Evolutionary conservation across 768 basidiomycete genomes (phyloP).

Genomic region (Pleurotus djamor): DNA sequence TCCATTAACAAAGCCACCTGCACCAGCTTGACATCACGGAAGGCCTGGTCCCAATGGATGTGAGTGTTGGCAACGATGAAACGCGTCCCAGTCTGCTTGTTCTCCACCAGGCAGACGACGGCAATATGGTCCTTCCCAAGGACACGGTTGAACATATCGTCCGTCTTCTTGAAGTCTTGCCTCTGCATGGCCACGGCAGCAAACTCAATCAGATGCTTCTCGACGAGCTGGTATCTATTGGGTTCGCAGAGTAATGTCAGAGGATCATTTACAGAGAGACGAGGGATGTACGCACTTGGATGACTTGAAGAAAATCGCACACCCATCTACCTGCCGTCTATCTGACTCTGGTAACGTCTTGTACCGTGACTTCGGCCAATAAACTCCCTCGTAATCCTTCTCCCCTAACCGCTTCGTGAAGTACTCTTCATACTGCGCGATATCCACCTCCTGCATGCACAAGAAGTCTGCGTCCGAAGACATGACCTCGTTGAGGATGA

Average conservation of each 20-base stretch:
- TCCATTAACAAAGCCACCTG: constrained; percentile 92
- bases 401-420: constrained; percentile 71
- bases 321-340: constrained; percentile 88
- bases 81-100: constrained; percentile 81
- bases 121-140: constrained; percentile 94
- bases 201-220: constrained; percentile 93
- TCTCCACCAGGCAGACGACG: constrained; percentile 83
- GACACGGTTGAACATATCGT: constrained; percentile 99
- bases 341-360: constrained; percentile 91
- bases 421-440: constrained; percentile 88
- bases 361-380: constrained; percentile 89
- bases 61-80: constrained; percentile 90
- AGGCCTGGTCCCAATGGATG: constrained; percentile 90
- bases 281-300: constrained; percentile 60
- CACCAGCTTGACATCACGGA: constrained; percentile 95
- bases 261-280: constrained; percentile 13
- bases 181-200: constrained; percentile 90
- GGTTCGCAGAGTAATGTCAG: no score
- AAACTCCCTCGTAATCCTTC: constrained; percentile 87
- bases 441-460: constrained; percentile 95
- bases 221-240: constrained; percentile 84
- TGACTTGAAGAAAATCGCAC: constrained; percentile 93
- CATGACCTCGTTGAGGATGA: constrained; percentile 83
- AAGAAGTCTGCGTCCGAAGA: constrained; percentile 84
- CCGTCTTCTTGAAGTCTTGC: constrained; percentile 93